These are phyloP conservation scores for Rubia peregrina DNA, from an alignment of 305 asterid species.

Conservation along the genomic window DNA sequence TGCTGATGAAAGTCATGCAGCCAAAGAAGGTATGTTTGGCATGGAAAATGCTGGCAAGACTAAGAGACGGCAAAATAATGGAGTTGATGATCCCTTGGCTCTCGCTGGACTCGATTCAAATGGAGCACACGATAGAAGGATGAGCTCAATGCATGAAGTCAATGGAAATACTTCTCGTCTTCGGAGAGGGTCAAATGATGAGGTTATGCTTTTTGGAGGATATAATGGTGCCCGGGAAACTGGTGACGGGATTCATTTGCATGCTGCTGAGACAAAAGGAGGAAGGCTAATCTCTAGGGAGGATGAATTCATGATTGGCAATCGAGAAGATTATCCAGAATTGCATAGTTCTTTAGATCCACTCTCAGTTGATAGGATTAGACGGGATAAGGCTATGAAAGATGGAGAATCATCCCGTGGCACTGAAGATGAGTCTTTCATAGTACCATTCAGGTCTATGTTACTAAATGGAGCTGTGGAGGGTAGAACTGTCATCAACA, in stretches of 20 bases:
- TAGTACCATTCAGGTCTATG: constrained; percentile 74
- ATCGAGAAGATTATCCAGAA: constrained; percentile 35
- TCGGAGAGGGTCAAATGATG: constrained; percentile 44
- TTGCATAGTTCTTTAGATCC: constrained; percentile 46
- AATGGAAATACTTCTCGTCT: constrained; percentile 38
- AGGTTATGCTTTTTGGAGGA: constrained; percentile 32
- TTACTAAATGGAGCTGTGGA: constrained; percentile 45
- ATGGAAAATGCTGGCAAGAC: constrained; percentile 47
- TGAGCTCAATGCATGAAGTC: constrained; percentile 35
- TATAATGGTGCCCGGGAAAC: constrained; percentile 33
- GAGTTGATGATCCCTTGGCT: constrained; percentile 42
- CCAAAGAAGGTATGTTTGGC: constrained; percentile 38
- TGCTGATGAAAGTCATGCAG: constrained; percentile 39
- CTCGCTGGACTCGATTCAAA: constrained; percentile 32
- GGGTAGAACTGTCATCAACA: constrained; percentile 50
- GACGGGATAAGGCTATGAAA: constrained; percentile 26
- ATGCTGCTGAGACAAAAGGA: constrained; percentile 48
- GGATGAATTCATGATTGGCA: constrained; percentile 58
- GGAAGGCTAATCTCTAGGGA: constrained; percentile 41
- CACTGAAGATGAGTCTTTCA: constrained; percentile 63
- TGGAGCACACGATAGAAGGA: constrained; percentile 43
- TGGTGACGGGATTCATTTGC: constrained; percentile 37
- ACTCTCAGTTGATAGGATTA: constrained; percentile 38
- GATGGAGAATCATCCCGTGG: constrained; percentile 44
- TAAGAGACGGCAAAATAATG: constrained; percentile 37